Base-by-base conservation (phyloP, 2,329 filamentous ascomycete genomes). In the Uncinocarpus reesii region DNA sequence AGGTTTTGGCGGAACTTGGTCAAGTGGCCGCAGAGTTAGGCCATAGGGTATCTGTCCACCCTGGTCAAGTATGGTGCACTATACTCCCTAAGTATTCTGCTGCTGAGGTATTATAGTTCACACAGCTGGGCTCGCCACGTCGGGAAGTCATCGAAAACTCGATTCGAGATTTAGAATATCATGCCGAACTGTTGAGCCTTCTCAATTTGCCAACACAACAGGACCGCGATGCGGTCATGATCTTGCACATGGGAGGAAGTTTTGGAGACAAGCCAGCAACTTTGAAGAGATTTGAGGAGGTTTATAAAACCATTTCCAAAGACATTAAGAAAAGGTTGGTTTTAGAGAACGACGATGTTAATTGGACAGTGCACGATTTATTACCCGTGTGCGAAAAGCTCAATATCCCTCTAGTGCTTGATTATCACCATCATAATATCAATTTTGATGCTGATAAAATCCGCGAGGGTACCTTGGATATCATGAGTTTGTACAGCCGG, bases 391-490 rank as follows among this genome's bases (percentile, higher is more conserved):
- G 90, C 61, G 85, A 96, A 64, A 88, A 95, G 65, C 72, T 95
- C n/a, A 85, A 90, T 61, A 95, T 96, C 32, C 90, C 90, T 0
- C 67, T 95, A 0, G 89, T 95, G 1, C 79, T 96, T 8, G 90
- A 96, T 64, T 96, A 79, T 57, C 90, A 96, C 60, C 90, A 96
- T 58, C 86, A 96, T 71, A 95, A 95, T 63, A 95, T 96, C 56
- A 70, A 94, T 7, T 94, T 94, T 58, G 85, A 94, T 61, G 60
- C 75, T 0, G 72, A 71, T 4, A 67, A 84, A 56, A 69, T 93
- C 40, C 81, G 88, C 2, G 89, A 95, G 66, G 88, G 89, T 0
- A 95, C 88, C 0, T 72, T 78, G 16, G 89, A 94, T 57, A 87
- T 96, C 54, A 80, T 84, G 42, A 65, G 72, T 0, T 68, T 95